Conservation (phyloP, 2,329 filamentous ascomycete species). For the Tolypocladium ovalisporum region DNA sequence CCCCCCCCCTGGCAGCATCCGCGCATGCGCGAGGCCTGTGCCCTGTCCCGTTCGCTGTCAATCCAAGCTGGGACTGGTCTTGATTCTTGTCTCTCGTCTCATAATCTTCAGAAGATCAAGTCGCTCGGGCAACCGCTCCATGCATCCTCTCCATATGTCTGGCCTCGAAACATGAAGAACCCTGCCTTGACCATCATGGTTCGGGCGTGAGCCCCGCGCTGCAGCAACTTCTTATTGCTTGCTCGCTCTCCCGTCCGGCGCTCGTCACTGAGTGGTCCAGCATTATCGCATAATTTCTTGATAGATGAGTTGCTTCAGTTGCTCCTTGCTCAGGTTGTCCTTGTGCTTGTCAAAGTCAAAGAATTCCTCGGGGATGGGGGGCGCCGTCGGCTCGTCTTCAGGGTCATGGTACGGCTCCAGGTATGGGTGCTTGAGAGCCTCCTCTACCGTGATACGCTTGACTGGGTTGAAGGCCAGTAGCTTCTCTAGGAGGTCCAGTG, state of each 20-base stretch:
- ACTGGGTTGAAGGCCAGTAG: slow-evolving; percentile 95
- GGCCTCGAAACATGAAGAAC: not conserved
- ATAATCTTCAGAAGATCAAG: not conserved
- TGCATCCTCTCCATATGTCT: not conserved
- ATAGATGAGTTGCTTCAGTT: slow-evolving; percentile 94
- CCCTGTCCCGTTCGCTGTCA: not conserved
- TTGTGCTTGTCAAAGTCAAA: slow-evolving; percentile 99
- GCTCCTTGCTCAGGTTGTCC: slow-evolving; percentile 95
- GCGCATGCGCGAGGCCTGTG: not conserved
- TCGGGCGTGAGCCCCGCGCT: not conserved
- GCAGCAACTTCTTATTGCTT: not conserved
- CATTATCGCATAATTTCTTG: slow-evolving; percentile 75
- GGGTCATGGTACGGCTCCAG: slow-evolving; percentile 98
- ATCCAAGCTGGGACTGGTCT: not conserved
- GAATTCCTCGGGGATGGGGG: slow-evolving; percentile 96
- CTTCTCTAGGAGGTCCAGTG: slow-evolving; percentile 88
- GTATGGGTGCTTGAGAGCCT: slow-evolving; percentile 94
- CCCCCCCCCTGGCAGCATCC: not conserved
- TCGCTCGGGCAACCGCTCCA: not conserved
- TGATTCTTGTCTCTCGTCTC: not conserved
- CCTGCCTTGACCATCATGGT: not conserved
- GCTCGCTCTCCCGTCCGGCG: not conserved
- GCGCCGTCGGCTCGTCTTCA: slow-evolving; percentile 93
- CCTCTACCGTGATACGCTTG: slow-evolving; percentile 96
- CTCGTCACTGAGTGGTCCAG: not conserved